Conservation (phyloP, 371 early-diverging fungal genomes). For the Furculomyces boomerangus region DNA sequence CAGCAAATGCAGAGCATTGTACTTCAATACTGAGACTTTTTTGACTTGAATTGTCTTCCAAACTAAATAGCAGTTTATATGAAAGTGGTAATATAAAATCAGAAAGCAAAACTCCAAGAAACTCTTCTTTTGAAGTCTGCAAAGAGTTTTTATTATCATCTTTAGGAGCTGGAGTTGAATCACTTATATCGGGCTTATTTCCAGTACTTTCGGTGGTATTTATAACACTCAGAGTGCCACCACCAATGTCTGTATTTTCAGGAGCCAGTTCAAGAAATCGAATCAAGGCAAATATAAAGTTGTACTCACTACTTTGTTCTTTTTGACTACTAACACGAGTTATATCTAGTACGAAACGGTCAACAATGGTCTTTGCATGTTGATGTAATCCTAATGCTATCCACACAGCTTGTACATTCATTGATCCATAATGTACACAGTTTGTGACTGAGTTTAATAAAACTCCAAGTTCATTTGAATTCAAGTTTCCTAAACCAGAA, state of each 20-base stretch:
- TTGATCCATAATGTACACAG: not conserved
- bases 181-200: too few relatives aligned
- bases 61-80: not conserved
- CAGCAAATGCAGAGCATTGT: not conserved
- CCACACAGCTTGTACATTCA: slow-evolving; percentile 1
- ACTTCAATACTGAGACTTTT: not conserved
- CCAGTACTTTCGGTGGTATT: too few relatives aligned
- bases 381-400: not conserved
- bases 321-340: not conserved
- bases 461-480: not conserved
- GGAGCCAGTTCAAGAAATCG: not conserved
- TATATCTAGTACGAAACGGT: not conserved
- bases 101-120: not conserved
- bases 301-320: too few relatives aligned
- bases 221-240: too few relatives aligned
- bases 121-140: not conserved
- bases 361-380: not conserved
- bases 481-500: not conserved
- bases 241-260: not conserved
- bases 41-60: not conserved
- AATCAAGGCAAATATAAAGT: not conserved
- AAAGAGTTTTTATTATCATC: not conserved
- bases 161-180: too few relatives aligned
- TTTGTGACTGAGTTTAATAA: not conserved
- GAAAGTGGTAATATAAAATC: not conserved